phyloP scores from a whole-genome alignment of 208 protist species.

The Willaertia magna region DNA sequence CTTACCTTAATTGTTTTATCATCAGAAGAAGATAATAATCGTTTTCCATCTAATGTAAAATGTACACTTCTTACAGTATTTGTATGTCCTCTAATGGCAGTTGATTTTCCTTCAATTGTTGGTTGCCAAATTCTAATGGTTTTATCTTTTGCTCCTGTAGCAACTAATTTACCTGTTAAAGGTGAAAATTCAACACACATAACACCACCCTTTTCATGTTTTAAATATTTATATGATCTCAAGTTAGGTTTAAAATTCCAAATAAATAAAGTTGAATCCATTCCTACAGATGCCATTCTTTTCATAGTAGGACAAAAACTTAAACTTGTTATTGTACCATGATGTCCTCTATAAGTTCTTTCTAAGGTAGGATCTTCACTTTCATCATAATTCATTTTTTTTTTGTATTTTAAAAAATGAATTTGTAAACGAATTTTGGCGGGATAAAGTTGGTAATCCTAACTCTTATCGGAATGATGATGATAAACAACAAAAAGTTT shows the following conservation, averaged over 20 bases:
- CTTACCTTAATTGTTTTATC: slow-evolving; percentile 67
- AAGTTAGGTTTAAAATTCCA: slow-evolving; percentile 55
- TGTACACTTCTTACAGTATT: slow-evolving; percentile 49
- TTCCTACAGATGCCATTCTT: slow-evolving; percentile 44
- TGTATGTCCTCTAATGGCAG: slow-evolving; percentile 29
- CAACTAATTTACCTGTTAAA: not conserved
- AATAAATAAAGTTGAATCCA: slow-evolving; percentile 60
- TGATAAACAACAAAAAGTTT: no score
- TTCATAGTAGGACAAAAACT: slow-evolving; percentile 28
- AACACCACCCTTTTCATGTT: slow-evolving; percentile 10
- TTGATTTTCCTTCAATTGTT: not conserved
- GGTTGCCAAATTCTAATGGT: not conserved
- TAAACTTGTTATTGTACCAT: not conserved
- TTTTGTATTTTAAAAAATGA: no score
- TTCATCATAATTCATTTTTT: no score
- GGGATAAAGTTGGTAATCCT: no score
- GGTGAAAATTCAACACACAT: not conserved
- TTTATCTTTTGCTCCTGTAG: not conserved
- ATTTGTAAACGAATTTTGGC: no score
- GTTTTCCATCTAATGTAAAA: slow-evolving; percentile 36
- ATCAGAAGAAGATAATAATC: slow-evolving; percentile 54
- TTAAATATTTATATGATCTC: slow-evolving; percentile 54
- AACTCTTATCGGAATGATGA: no score
- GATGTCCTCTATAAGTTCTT: slow-evolving; percentile 19
- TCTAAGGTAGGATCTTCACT: not conserved